Evolutionary conservation across 2,329 filamentous ascomycete genomes (phyloP), one percentile per base, ranked within the genome.

Genomic region (Rugonectria rugulosa): DNA sequence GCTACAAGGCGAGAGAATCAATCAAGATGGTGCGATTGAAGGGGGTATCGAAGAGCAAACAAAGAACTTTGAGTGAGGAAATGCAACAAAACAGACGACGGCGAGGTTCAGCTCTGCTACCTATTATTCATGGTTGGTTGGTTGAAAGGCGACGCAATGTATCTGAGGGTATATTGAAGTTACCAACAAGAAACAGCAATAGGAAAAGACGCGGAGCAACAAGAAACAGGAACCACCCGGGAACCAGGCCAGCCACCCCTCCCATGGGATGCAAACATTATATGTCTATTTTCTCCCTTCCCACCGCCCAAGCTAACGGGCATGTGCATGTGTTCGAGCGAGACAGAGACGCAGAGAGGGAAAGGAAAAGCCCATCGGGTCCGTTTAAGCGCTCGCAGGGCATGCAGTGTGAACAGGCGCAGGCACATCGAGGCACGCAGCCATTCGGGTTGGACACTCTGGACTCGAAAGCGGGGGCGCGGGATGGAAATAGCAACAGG

Each of bases 111-210:
- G 37, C 38, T 60, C 45, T 60, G 58, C 62, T 70, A 70, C 46
- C 61, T 60, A 59, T 11, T 27, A 11, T 65, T 70, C 69, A 69
- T 70, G 53, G 31, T 65, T n/a, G n/a, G n/a, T n/a, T n/a, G n/a
- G n/a, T n/a, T n/a, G n/a, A n/a, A n/a, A n/a, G n/a, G n/a, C n/a
- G n/a, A n/a, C n/a, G n/a, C n/a, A n/a, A n/a, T n/a, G n/a, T n/a
- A n/a, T n/a, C n/a, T n/a, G n/a, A n/a, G n/a, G n/a, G n/a, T n/a
- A n/a, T n/a, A n/a, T n/a, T n/a, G n/a, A n/a, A n/a, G n/a, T n/a
- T n/a, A n/a, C n/a, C n/a, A n/a, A 27, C 26, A 27, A 27, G 26
- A 27, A 27, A 11, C 7, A 27, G 26, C 26, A 27, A 11, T 27
- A 27, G 26, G 11, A 27, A 27, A 27, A 11, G 26, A 6, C 26